Evolutionary conservation across 495 filamentous ascomycete species (phyloP), one percentile per base, ranked within the genome.

Genomic region (Tuber magnatum): DNA sequence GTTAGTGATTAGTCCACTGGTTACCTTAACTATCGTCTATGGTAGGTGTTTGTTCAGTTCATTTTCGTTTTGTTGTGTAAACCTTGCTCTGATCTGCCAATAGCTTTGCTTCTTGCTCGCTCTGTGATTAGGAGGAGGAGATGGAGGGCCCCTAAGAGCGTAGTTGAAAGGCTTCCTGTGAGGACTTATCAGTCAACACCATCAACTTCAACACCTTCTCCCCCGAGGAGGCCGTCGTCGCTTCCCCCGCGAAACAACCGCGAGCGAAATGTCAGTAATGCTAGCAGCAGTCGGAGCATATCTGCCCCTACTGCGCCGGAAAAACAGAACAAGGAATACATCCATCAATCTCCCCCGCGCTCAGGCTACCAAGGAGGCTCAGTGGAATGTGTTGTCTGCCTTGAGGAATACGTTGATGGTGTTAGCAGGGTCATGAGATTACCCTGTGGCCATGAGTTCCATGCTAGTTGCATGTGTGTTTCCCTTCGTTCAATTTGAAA

Each of bases 391-490:
- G 95, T 97, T n/a, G 94, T 99, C 39, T 99, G 95, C 78, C 85
- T 98, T 71, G 95, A 99, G 84, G 96, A 99, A 81, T 99, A 98
- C 83, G 86, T 97, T 28, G 96, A 97, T 83, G 94, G 95, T 42
- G 90, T 98, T 80, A 97, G 93, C 82, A 86, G 89, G 74, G 96
- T 99, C 28, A 99, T 99, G 95, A 97, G 92, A 78, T 85, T 99
- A 71, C 95, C 95, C n/a, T 99, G 95, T 84, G 95, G 95, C 38
- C 95, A 99, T 82, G 95, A 99, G 81, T 99, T 99, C 84, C 95
- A 99, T 83, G 94, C 86, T 48, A 94, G 95, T 80, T 99, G 95
- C 94, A 98, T 99, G 94, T 97, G 87, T 91, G 94, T 91, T 51
- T 70, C 48, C 70, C 79, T 71, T 44, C 42, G 7, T n/a, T 28